phyloP scores from a whole-genome alignment of 176 grass and related monocot genomes.

The Bromus sterilis region DNA sequence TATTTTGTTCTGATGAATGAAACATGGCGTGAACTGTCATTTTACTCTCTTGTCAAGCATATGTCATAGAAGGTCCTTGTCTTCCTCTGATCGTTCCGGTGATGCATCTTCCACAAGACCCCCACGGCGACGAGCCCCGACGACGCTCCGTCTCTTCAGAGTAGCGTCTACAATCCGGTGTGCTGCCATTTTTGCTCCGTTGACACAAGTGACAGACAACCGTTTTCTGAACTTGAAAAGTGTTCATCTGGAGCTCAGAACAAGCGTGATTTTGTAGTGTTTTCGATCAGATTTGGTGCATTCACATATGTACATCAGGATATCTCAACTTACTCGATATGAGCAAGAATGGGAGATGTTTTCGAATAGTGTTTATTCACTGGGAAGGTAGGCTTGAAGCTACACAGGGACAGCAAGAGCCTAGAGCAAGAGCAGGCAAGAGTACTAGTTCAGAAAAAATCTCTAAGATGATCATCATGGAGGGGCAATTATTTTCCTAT shows the following conservation, averaged over 20 bases:
- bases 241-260: not conserved
- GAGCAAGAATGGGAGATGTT: no score
- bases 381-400: not conserved
- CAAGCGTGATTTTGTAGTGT: not conserved
- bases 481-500: not conserved
- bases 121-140: not conserved
- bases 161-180: not conserved
- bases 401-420: not conserved
- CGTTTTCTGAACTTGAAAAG: not conserved
- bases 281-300: not conserved
- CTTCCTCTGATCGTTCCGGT: conserved; percentile 17
- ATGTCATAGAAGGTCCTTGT: conserved; percentile 12
- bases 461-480: not conserved
- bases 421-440: not conserved
- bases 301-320: not conserved
- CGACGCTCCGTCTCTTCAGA: conserved; percentile 5
- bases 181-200: conserved; percentile 7
- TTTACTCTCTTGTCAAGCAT: not conserved
- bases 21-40: not conserved
- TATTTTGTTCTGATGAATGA: not conserved
- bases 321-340: not conserved
- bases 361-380: no score
- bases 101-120: not conserved
- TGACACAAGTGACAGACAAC: not conserved
- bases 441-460: not conserved